A percentile compares a stretch with the other conserved stretches of the same genome.
phyloP scores from a whole-genome alignment of 2,329 filamentous ascomycete genomes.

The Claviceps purpurea region DNA sequence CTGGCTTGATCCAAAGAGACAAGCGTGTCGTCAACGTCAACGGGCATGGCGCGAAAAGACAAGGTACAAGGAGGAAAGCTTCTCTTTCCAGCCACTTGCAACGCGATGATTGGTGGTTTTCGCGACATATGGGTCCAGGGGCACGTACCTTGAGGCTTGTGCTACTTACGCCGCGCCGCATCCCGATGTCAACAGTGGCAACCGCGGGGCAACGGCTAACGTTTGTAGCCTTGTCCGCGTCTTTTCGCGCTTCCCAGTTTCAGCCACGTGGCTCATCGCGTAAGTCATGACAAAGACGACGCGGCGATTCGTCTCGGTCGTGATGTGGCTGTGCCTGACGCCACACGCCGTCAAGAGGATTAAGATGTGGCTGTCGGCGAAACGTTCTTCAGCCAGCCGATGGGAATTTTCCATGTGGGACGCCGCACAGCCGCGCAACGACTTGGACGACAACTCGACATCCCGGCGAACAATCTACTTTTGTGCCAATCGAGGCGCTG shows the following conservation, averaged over 20 bases:
- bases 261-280: slow-evolving; percentile 18
- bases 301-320: slow-evolving; percentile 5
- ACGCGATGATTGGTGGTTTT: slow-evolving; percentile 10
- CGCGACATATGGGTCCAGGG: slow-evolving; percentile 4
- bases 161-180: slow-evolving; percentile 1
- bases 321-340: background rate
- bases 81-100: slow-evolving; percentile 8
- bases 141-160: slow-evolving; percentile 9
- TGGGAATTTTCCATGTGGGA: slow-evolving; percentile 12
- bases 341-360: background rate
- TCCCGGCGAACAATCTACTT: background rate
- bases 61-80: background rate
- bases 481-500: slow-evolving; percentile 1
- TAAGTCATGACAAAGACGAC: slow-evolving; percentile 2
- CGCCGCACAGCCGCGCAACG: background rate
- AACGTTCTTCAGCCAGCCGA: slow-evolving; percentile 13
- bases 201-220: slow-evolving; percentile 39
- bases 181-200: slow-evolving; percentile 35
- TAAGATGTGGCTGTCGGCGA: slow-evolving; percentile 8
- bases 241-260: slow-evolving; percentile 7
- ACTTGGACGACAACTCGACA: background rate
- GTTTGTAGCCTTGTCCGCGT: background rate
- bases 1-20: background rate
- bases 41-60: background rate
- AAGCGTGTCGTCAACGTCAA: slow-evolving; percentile 2